These are phyloP conservation scores for Pulicaria dysenterica DNA, from an alignment of 129 eudicot species.

Conservation along the genomic window DNA sequence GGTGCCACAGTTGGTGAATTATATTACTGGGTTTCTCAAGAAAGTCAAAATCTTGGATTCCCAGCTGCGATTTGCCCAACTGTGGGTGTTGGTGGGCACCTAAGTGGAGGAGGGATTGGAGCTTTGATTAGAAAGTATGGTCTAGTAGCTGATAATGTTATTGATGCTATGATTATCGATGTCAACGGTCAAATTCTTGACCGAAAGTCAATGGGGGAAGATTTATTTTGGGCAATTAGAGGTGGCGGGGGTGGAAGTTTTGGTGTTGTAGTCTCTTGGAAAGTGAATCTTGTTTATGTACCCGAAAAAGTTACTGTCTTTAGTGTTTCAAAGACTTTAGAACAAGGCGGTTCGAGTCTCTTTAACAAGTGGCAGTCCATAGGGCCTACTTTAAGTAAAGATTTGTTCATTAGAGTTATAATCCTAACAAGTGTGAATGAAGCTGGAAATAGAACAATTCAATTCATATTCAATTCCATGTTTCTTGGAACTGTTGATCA, in stretches of 20 bases:
- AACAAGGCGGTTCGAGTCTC: constrained; percentile 22
- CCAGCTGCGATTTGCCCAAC: neutral
- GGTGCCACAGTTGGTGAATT: constrained; percentile 10
- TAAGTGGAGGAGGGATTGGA: constrained; percentile 23
- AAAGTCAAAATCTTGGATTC: constrained; percentile 16
- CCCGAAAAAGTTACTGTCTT: constrained; percentile 22
- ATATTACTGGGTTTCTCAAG: constrained; percentile 4
- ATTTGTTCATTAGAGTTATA: constrained; percentile 21
- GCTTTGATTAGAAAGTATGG: constrained; percentile 13
- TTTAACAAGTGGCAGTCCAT: constrained; percentile 23
- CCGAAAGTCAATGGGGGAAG: constrained; percentile 22
- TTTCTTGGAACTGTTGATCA: constrained; percentile 4
- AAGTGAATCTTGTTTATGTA: constrained; percentile 24
- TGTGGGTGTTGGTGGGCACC: neutral
- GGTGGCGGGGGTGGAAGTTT: constrained; percentile 22
- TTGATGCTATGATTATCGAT: constrained; percentile 22
- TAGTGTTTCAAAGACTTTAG: constrained; percentile 20
- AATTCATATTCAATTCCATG: neutral
- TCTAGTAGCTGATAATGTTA: constrained; percentile 16
- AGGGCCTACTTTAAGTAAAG: constrained; percentile 8
- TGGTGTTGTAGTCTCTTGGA: constrained; percentile 25
- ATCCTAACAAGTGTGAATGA: neutral
- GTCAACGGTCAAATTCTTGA: constrained; percentile 11
- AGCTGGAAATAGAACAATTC: neutral
- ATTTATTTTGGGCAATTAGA: constrained; percentile 22